Conservation (phyloP, 176 grass and related monocot genomes). For the Elymus sibiricus region DNA sequence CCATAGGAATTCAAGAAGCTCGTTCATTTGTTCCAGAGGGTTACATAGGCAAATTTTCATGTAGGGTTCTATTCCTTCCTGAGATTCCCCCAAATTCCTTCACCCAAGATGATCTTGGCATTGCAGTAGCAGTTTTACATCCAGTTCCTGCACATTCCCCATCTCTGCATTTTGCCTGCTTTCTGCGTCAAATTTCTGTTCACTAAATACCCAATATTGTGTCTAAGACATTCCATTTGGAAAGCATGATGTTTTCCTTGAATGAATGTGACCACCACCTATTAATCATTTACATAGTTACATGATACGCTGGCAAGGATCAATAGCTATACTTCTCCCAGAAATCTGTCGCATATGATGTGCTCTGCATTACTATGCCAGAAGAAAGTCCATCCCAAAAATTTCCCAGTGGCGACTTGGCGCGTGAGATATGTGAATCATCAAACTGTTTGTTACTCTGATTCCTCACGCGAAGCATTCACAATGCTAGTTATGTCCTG, state of each 20-base stretch:
- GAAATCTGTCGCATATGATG: background rate
- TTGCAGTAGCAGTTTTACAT: background rate
- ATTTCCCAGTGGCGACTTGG: slow-evolving; percentile 9
- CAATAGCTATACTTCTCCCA: background rate
- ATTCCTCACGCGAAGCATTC: slow-evolving; percentile 55
- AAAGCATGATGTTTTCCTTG: slow-evolving; percentile 3
- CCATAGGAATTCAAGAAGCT: background rate
- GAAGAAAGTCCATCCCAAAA: slow-evolving; percentile 17
- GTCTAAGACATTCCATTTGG: background rate
- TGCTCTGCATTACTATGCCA: background rate
- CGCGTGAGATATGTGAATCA: background rate
- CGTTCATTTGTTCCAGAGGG: background rate
- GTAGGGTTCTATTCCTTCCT: background rate
- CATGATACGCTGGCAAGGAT: background rate
- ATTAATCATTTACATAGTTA: slow-evolving; percentile 9
- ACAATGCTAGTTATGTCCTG: slow-evolving; percentile 73
- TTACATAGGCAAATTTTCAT: background rate
- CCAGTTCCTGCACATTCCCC: background rate
- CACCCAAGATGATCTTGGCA: background rate
- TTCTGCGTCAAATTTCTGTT: background rate
- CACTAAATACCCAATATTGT: background rate
- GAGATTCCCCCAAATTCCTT: background rate
- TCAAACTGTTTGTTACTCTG: slow-evolving; percentile 37
- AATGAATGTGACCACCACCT: background rate
- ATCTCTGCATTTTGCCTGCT: background rate